Evolutionary conservation across 106 monocot species (phyloP), one percentile per base, ranked within the genome.

Genomic region (Acorus gramineus): DNA sequence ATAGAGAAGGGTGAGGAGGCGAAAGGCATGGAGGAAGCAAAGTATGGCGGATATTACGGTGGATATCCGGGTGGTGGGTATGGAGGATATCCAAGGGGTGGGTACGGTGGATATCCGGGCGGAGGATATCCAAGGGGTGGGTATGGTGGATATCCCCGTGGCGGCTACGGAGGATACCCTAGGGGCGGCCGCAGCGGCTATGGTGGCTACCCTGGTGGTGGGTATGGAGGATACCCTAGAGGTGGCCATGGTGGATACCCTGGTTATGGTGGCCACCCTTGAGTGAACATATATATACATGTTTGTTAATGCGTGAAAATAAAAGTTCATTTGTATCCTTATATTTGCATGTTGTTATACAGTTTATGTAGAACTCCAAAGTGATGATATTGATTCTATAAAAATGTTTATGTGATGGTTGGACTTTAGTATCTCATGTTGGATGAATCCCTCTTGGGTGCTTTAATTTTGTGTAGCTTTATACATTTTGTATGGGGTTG

Each of bases 41-140:
- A 57, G 0, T 65, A 73, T 4, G 55, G 70, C 5, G 60, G 76
- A 8, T 56, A 74, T 44, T 55, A 43, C 4, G 59, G 70, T 4
- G 53, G 60, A 28, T 28, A 28, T 44, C 11, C 13, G 6, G 68
- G 79, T 6, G 4, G 57, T 6, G 77, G 76, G 5, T 59, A 59
- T 1, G 64, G 54, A 1, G 72, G 77, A 6, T 47, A 66, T 14
- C 64, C 47, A 0, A 69, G 68, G 0, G 52, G 71, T 2, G 69
- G 70, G 0, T 1, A 14, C n/a, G 44, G 55, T 0, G 59, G 63
- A 3, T 13, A 61, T 63, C 11, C 42, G 13, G 65, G 69, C 3
- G 65, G 69, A 10, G 69, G 77, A 4, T 59, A 14, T 43, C 59
- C 44, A 1, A 44, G 61, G 42, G 61, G 61, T 42, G 61, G 61